A percentile compares a stretch with the other conserved stretches of the same genome.
Evolutionary conservation across 2,329 filamentous ascomycete species (phyloP).

Genomic region (Penicillium sp.): DNA sequence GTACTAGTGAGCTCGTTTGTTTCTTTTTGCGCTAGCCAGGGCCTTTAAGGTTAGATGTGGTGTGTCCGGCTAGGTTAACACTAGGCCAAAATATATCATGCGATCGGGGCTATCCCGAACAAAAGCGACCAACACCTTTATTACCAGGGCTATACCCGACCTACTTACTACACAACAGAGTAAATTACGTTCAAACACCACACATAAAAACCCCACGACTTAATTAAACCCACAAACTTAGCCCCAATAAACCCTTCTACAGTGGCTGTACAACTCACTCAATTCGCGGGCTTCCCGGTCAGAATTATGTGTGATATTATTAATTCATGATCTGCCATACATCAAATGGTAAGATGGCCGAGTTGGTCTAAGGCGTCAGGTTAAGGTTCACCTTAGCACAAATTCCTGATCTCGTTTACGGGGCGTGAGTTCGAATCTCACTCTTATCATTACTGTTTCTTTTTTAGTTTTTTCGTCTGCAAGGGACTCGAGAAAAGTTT

Average conservation of each 20-base stretch:
- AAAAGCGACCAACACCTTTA: too few species aligned
- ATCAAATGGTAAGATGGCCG: conserved; percentile 32
- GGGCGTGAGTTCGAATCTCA: conserved; percentile 19
- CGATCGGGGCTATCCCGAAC: too few species aligned
- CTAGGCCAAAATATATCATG: too few species aligned
- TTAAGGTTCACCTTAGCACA: conserved; percentile 32
- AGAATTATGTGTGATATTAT: not conserved
- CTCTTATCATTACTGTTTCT: conserved; percentile 20
- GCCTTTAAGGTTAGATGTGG: too few species aligned
- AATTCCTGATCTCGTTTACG: conserved; percentile 15
- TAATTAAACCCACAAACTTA: too few species aligned
- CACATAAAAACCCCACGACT: too few species aligned
- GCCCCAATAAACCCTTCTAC: too few species aligned
- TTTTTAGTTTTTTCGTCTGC: not conserved
- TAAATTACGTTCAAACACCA: too few species aligned
- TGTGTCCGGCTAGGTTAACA: not conserved
- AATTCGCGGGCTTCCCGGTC: too few species aligned
- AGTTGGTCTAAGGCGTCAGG: conserved; percentile 38
- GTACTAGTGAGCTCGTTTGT: too few species aligned
- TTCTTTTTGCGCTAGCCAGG: too few species aligned
- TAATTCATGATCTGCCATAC: not conserved
- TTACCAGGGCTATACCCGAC: not conserved
- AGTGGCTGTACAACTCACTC: too few species aligned
- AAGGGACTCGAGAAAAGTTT: not conserved
- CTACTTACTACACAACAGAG: not conserved